Base-by-base conservation (phyloP, 2,329 filamentous ascomycete genomes). In the Raffaelea ambrosiae region DNA sequence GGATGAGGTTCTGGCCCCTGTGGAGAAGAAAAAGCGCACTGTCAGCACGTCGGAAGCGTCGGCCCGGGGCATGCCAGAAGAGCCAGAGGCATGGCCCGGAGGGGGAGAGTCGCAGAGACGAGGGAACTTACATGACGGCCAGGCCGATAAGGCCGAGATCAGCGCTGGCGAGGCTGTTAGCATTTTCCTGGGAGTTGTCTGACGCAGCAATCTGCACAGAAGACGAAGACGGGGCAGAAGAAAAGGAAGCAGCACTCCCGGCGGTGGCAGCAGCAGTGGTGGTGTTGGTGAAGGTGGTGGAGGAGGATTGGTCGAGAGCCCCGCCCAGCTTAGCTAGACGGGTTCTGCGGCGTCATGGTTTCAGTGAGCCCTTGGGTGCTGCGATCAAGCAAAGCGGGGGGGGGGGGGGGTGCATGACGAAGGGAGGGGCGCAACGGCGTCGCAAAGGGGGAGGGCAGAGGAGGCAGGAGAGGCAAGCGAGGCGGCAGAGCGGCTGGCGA, bases 81-180 rank as follows among this genome's bases (percentile, higher is more conserved):
- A 29, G 13, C 26, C 26, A 29, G 7, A 29, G 26, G 13, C 16
- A n/a, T 23, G 39, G 42, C 42, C 26, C 40, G 39, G 36, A 29
- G 44, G 10, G 42, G 44, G 26, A 42, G 41, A 38, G 29, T 44
- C 19, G 33, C 16, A n/a, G 16, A 16, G 26, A 7, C 26, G 43
- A 23, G 39, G 26, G 47, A 43, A 46, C 75, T 71, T 73, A 79
- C 85, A 93, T 93, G 72, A 93, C 87, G 74, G 87, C 87, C 75
- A 93, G 79, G 80, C 87, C 87, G 68, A 93, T 91, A 66, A 93
- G 85, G 77, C 87, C 87, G 72, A 93, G 83, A 82, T 93, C 86
- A 81, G 82, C 83, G 73, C 84, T 88, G 73, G 66, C 62, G 54
- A 62, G 65, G 71, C 62, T 59, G 73, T 82, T 70, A 81, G 78